Base-by-base conservation (phyloP, 2,329 filamentous ascomycete species). In the Paraphoma sp. region DNA sequence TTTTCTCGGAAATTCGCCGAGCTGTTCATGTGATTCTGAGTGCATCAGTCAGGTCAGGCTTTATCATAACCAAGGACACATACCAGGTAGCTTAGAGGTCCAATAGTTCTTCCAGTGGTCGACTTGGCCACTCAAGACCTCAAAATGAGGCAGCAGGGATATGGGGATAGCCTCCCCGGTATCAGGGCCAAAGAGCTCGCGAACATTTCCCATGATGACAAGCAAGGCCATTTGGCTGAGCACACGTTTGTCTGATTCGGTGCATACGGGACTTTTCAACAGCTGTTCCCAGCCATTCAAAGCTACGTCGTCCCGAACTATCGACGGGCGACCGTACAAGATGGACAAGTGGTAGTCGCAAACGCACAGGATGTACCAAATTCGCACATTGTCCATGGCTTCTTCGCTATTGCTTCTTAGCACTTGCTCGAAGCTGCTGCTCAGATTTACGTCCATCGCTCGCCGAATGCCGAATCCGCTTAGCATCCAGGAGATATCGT, bases 301-400 rank as follows among this genome's bases (percentile, higher is more conserved):
- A 0, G 83, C 82, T 12, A 79, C 73, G 51, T 88, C 84, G 49
- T 87, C 85, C 29, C 84, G 82, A 0, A 87, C 83, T 8, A 87
- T 82, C 0, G 84, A 82, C 1, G 84, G 83, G 2, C 86, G 78
- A 2, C 85, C 84, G 51, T 88, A 87, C 0, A 87, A 75, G 18
- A 87, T 87, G 16, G 84, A 86, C 29, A 88, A 84, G 68, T 89
- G 87, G 58, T 88, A 86, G 64, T 89, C 87, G 64, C 86, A 88
- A 1, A 88, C 85, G 63, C 88, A 89, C 0, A 71, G 46, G 8
- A 69, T 51, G 68, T 87, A 88, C 86, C 86, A 88, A 11, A 88
- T 72, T 17, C 86, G 79, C 4, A 86, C 80, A 36, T 82, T 81
- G 54, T 87, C 84, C 53, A 80, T 78, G 0, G 79, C 79, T 43